A percentile compares a stretch with the other conserved stretches of the same genome.
These are phyloP conservation scores for Zygoascus tannicola DNA, from an alignment of 805 yeast species.

Conservation along the genomic window DNA sequence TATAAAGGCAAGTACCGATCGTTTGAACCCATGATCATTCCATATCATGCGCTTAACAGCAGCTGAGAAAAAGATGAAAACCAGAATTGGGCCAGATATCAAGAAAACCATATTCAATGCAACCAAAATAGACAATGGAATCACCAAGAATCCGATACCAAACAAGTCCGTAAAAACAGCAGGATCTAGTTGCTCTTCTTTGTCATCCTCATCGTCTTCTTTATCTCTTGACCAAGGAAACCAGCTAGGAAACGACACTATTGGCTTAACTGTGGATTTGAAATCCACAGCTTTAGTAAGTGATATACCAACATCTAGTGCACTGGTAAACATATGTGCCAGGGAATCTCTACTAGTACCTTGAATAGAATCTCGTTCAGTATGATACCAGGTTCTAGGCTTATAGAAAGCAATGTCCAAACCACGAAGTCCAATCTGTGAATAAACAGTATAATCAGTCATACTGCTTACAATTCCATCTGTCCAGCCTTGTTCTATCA, in stretches of 20 bases:
- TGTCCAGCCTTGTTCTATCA: slow-evolving; percentile 79
- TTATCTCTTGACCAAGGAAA: neutral
- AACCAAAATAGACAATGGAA: slow-evolving; percentile 43
- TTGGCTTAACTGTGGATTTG: neutral
- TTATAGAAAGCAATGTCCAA: slow-evolving; percentile 83
- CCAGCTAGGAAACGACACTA: neutral
- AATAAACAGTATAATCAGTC: slow-evolving; percentile 76
- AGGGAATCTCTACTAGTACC: slow-evolving; percentile 58
- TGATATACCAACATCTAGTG: slow-evolving; percentile 49
- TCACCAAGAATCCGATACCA: slow-evolving; percentile 46
- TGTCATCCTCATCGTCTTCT: slow-evolving; percentile 27
- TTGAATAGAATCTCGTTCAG: slow-evolving; percentile 58
- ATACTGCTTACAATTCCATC: slow-evolving; percentile 63
- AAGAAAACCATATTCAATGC: slow-evolving; percentile 45
- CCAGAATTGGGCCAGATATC: slow-evolving; percentile 45
- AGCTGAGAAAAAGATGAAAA: slow-evolving; percentile 38
- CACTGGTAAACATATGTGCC: slow-evolving; percentile 74
- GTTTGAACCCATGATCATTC: neutral
- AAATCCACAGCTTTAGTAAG: slow-evolving; percentile 22
- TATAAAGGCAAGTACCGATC: slow-evolving; percentile 33
- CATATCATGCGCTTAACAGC: slow-evolving; percentile 26
- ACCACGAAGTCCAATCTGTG: slow-evolving; percentile 61
- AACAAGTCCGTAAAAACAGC: slow-evolving; percentile 61
- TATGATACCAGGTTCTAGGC: slow-evolving; percentile 79
- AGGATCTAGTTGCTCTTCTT: slow-evolving; percentile 22